phyloP scores from a whole-genome alignment of 805 yeast species.

The Zygosaccharomyces bisporus region DNA sequence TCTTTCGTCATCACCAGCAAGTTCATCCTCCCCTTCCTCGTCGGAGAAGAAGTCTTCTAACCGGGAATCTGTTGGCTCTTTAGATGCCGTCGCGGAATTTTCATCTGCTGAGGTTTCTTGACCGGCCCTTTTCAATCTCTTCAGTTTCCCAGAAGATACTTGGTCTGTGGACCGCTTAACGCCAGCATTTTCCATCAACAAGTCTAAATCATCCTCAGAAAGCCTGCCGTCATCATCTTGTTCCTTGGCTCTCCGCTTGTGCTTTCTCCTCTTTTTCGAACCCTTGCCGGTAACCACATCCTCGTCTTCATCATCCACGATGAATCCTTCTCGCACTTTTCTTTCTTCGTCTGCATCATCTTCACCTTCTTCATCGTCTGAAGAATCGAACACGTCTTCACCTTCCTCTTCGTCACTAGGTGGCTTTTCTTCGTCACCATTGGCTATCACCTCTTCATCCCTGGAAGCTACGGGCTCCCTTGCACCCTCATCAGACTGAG shows the following conservation, averaged over 20 bases:
- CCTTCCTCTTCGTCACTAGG: constrained; percentile 45
- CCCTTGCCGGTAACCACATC: constrained; percentile 34
- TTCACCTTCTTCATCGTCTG: constrained; percentile 83
- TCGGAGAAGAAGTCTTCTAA: constrained; percentile 43
- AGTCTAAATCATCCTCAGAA: constrained; percentile 93
- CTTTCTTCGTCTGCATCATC: constrained; percentile 90
- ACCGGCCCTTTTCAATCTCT: constrained; percentile 77
- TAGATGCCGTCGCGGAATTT: constrained; percentile 19
- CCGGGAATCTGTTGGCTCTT: constrained; percentile 23
- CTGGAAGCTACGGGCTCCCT: constrained; percentile 11
- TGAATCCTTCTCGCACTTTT: constrained; percentile 83
- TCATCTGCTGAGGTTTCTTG: constrained; percentile 32
- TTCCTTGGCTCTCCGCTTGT: constrained; percentile 42
- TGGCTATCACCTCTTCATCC: constrained; percentile 35
- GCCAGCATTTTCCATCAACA: constrained; percentile 87
- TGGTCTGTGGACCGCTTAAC: constrained; percentile 45
- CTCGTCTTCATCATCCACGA: constrained; percentile 84
- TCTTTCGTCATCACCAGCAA: constrained; percentile 15
- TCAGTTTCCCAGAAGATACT: constrained; percentile 47
- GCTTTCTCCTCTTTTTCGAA: constrained; percentile 37
- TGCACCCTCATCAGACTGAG: constrained; percentile 11
- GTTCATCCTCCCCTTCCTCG: constrained; percentile 37
- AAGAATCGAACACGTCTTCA: constrained; percentile 60
- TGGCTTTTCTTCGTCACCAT: constrained; percentile 37
- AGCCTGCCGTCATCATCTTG: constrained; percentile 57